Evolutionary conservation across 1,284 basidiomycete genomes (phyloP), one percentile per base, ranked within the genome.

Genomic region (Pseudozyma tsukubaensis): DNA sequence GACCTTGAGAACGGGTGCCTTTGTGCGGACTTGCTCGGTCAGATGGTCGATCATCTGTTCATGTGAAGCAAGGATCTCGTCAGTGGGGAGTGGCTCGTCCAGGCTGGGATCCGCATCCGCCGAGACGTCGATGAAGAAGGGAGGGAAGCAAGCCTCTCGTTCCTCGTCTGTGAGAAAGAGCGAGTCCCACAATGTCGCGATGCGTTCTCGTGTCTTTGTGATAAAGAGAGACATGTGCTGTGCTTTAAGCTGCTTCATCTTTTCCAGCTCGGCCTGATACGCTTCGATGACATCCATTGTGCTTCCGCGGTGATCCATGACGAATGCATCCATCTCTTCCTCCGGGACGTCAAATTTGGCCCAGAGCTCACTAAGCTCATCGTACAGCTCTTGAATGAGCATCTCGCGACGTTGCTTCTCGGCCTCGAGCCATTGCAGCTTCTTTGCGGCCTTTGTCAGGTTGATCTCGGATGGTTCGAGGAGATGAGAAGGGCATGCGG

Each of bases 141-240:
- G 56, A 18, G 68, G 76, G 37, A 78, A 71, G 69, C 51, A 64
- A 29, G 51, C 90, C n/a, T 88, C 89, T 37, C 91, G 88, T 84
- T 97, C 93, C 6, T 92, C 90, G 24, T 92, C 91, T 36, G 92
- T 90, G 49, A 93, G 87, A 89, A 95, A 92, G 37, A 98, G 87
- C 52, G 92, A 90, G 67, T 94, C 91, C 92, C 94, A 97, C 1
- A 97, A 86, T 44, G 86, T 88, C 55, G 87, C 87, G 58, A 99
- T 94, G 85, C 95, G 92, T 50, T 89, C 88, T 50, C 96, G 87
- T 3, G 94, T 93, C 80, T 91, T 92, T 56, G 87, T 87, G 49
- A 99, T 90, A 85, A 98, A 98, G 13, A 89, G 88, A 49, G 90
- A 90, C 90, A 99, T 92, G 59, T 92, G 90, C 76, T 94, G 91